These are phyloP conservation scores for Gonapodya sp. DNA, from an alignment of 192 early-diverging fungal genomes.

Conservation along the genomic window DNA sequence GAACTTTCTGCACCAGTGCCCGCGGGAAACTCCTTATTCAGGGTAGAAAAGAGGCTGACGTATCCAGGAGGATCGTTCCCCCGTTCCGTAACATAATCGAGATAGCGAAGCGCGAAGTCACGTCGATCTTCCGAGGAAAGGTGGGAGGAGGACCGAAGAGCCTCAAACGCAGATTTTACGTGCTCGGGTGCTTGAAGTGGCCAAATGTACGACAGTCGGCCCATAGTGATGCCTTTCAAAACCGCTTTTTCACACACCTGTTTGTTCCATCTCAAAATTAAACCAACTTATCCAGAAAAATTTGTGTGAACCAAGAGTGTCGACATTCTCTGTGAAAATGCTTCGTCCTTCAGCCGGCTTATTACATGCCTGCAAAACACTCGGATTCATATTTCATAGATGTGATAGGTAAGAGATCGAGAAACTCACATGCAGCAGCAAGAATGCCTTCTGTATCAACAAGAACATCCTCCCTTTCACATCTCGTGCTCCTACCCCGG, in stretches of 20 bases:
- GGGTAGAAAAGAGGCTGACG: background rate
- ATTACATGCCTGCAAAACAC: conserved; percentile 15
- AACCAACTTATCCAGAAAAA: conserved; percentile 49
- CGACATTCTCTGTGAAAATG: conserved; percentile 33
- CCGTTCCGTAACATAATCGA: conserved; percentile 46
- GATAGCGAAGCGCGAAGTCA: conserved; percentile 41
- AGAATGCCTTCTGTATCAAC: conserved; percentile 37
- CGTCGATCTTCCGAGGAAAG: conserved; percentile 40
- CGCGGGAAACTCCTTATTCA: background rate
- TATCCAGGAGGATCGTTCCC: conserved; percentile 27
- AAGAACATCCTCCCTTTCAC: conserved; percentile 37
- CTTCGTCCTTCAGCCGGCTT: conserved; percentile 29
- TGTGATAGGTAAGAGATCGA: background rate
- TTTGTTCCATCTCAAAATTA: conserved; percentile 45
- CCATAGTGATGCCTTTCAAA: too few species aligned
- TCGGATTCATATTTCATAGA: background rate
- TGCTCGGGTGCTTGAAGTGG: conserved; percentile 30
- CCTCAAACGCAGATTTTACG: conserved; percentile 36
- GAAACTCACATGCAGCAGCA: conserved; percentile 31
- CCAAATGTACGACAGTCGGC: too few species aligned
- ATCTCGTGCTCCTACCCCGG: background rate
- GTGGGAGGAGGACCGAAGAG: conserved; percentile 28
- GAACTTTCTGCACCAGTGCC: background rate
- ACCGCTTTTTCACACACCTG: too few species aligned
- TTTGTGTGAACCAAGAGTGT: conserved; percentile 33